These are phyloP conservation scores for Tetrahymena borealis DNA, from an alignment of 73 alveolate species.

Conservation along the genomic window DNA sequence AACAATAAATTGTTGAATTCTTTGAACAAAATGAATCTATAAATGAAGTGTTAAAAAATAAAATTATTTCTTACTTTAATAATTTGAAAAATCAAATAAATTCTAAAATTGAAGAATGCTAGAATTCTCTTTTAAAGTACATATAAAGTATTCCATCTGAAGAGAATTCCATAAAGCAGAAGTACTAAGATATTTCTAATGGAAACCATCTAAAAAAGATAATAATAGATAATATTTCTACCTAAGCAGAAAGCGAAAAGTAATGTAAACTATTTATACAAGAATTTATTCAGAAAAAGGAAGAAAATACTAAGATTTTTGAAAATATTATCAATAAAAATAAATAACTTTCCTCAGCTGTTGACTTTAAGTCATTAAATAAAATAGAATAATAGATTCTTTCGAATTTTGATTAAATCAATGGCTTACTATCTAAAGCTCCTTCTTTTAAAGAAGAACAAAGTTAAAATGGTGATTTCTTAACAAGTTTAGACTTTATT, in stretches of 20 bases:
- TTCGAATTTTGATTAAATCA: background rate
- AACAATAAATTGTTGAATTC: background rate
- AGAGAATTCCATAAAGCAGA: background rate
- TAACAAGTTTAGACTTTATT: background rate
- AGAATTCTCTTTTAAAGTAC: background rate
- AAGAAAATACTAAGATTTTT: background rate
- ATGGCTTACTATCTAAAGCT: background rate
- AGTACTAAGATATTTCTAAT: background rate
- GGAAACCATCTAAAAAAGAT: background rate
- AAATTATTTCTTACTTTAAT: background rate
- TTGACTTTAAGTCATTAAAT: background rate
- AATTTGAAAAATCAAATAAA: background rate
- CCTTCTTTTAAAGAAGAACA: no score
- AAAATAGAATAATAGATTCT: background rate
- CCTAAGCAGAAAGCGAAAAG: background rate
- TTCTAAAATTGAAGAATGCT: background rate
- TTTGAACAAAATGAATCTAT: background rate
- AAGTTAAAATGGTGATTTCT: background rate
- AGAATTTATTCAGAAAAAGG: background rate
- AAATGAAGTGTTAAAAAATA: background rate
- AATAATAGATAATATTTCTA: background rate
- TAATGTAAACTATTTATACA: background rate
- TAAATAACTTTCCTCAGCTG: background rate
- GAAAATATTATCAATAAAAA: background rate
- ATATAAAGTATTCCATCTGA: background rate